Conservation (phyloP, 257 asterid genomes). For the Anisodus acutangulus region DNA sequence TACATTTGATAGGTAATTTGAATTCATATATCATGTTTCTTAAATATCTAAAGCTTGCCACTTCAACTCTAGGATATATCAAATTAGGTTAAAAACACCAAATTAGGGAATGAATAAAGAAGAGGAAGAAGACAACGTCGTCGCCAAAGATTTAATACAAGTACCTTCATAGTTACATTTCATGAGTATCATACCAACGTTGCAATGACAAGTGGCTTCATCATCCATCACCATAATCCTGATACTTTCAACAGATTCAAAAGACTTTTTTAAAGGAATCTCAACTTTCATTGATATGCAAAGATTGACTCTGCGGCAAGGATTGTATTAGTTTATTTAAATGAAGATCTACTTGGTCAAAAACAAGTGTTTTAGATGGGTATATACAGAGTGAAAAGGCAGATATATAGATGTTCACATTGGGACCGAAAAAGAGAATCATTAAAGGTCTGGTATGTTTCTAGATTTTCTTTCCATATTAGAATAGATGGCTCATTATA, state of each 20-base stretch:
- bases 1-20: neutral
- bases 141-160: neutral
- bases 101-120: neutral
- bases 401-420: too few relatives aligned
- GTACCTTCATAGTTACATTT: slow-evolving; percentile 51
- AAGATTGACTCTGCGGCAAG: neutral
- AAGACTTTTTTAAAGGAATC: too few relatives aligned
- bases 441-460: neutral
- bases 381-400: too few relatives aligned
- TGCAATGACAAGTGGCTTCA: slow-evolving; percentile 54
- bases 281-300: neutral
- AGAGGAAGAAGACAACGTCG: neutral
- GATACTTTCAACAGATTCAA: too few relatives aligned
- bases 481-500: neutral
- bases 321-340: neutral
- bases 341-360: neutral
- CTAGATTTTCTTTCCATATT: neutral
- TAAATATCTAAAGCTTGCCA: neutral
- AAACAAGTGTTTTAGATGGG: too few relatives aligned
- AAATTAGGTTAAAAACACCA: neutral
- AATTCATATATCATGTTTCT: too few relatives aligned
- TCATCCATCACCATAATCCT: slow-evolving; percentile 58
- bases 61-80: neutral
- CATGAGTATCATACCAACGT: slow-evolving; percentile 59
- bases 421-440: too few relatives aligned